phyloP scores from a whole-genome alignment of 164 flowering plant genomes.

The Nymphaea thermarum region DNA sequence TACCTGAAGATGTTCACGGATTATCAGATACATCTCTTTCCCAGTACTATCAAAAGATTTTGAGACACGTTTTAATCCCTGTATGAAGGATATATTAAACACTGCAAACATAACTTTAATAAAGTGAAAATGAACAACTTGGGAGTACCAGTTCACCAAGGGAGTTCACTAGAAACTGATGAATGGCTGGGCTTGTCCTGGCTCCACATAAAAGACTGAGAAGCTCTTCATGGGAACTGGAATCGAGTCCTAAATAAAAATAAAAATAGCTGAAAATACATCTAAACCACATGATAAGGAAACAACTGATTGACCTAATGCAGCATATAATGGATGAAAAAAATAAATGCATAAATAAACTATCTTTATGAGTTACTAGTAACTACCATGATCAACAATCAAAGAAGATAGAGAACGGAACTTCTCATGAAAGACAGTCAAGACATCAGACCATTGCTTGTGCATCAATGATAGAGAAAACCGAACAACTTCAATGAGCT shows the following conservation, averaged over 20 bases:
- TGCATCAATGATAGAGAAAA: conserved; percentile 72
- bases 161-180: conserved; percentile 86
- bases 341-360: not conserved
- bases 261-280: not conserved
- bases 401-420: conserved; percentile 54
- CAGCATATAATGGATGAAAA: not conserved
- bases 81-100: not conserved
- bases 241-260: conserved; percentile 53
- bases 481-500: conserved; percentile 68
- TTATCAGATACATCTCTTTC: conserved; percentile 73
- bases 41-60: conserved; percentile 70
- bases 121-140: not conserved
- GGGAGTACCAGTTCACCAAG: conserved; percentile 80
- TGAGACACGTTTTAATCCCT: conserved; percentile 81
- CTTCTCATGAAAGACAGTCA: conserved; percentile 75
- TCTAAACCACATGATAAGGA: not conserved
- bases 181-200: conserved; percentile 79
- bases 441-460: conserved; percentile 91
- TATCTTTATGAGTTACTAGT: not conserved
- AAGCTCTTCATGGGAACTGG: conserved; percentile 87
- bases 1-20: conserved; percentile 89
- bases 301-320: not conserved
- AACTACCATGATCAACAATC: conserved; percentile 77
- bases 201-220: conserved; percentile 89
- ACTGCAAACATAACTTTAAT: not conserved